These are phyloP conservation scores for Elasticomyces elasticus DNA, from an alignment of 495 filamentous ascomycete species.

Conservation along the genomic window DNA sequence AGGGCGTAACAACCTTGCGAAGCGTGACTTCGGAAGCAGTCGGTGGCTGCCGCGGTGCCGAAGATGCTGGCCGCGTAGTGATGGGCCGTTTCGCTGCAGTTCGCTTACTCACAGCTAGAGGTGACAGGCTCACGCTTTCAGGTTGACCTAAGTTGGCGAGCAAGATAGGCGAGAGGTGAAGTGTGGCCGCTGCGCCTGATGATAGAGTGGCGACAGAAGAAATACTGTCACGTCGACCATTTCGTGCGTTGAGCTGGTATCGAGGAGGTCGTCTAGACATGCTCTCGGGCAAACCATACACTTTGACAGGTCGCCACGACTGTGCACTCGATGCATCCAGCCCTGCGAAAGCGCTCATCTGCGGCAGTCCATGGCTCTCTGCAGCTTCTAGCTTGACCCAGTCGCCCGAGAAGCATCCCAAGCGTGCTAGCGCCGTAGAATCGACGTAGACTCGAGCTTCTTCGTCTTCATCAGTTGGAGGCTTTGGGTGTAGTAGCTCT, in stretches of 20 bases:
- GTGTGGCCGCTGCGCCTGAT: conserved; percentile 43
- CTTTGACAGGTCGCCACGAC: conserved; percentile 64
- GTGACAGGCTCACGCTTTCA: conserved; percentile 47
- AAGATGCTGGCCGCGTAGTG: conserved; percentile 41
- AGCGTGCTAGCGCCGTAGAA: conserved; percentile 67
- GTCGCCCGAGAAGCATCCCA: conserved; percentile 93
- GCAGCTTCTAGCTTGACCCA: conserved; percentile 82
- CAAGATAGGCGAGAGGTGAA: conserved; percentile 72
- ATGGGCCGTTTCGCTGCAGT: conserved; percentile 7
- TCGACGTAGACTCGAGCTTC: conserved; percentile 86
- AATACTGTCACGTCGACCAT: conserved; percentile 43
- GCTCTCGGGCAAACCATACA: conserved; percentile 73
- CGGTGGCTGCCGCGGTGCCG: conserved; percentile 59
- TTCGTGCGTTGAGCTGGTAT: conserved; percentile 42
- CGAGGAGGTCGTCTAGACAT: conserved; percentile 40
- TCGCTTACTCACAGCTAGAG: conserved; percentile 19
- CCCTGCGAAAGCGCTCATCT: conserved; percentile 28
- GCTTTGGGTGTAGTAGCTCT: conserved; percentile 74
- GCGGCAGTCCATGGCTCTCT: conserved; percentile 50
- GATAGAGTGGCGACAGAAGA: conserved; percentile 31
- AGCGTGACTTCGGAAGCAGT: conserved; percentile 83
- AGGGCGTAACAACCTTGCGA: conserved; percentile 78
- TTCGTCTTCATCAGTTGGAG: conserved; percentile 70
- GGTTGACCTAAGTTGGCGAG: conserved; percentile 72
- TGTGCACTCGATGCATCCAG: conserved; percentile 42